Conservation (phyloP, 2,329 filamentous ascomycete genomes). For the Trichoderma pleuroti region DNA sequence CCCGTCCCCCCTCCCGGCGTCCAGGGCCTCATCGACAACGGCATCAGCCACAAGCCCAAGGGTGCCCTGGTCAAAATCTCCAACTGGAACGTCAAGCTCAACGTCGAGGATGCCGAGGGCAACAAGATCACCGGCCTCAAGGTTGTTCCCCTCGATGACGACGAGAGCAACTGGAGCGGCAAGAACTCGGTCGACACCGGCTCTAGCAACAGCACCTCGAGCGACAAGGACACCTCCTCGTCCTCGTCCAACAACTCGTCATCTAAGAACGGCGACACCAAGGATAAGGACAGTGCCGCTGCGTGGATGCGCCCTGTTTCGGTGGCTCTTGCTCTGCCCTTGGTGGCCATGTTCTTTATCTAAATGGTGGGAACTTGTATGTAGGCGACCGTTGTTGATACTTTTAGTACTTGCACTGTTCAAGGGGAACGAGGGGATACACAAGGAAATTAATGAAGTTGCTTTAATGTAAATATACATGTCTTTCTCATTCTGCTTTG, state of each 20-base stretch:
- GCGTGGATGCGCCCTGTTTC: constrained; percentile 30
- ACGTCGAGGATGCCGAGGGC: constrained; percentile 41
- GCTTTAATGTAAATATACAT: constrained; percentile 20
- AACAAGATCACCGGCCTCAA: constrained; percentile 43
- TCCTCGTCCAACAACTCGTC: not conserved
- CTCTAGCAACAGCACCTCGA: constrained; percentile 20
- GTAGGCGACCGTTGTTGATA: not conserved
- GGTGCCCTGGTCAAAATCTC: constrained; percentile 68
- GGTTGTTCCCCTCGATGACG: constrained; percentile 44
- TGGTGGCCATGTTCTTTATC: constrained; percentile 35
- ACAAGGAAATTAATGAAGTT: constrained; percentile 13
- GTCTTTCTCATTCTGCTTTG: constrained; percentile 18
- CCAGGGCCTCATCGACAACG: constrained; percentile 70
- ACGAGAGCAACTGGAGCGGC: constrained; percentile 45
- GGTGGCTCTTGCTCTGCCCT: constrained; percentile 33
- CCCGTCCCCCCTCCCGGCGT: constrained; percentile 65
- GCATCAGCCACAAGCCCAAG: constrained; percentile 60
- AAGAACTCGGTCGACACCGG: constrained; percentile 39
- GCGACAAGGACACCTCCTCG: not conserved
- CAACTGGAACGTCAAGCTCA: constrained; percentile 54
- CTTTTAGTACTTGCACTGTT: constrained; percentile 8
- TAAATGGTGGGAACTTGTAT: constrained; percentile 22
- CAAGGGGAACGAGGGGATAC: not conserved
- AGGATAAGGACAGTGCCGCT: constrained; percentile 29
- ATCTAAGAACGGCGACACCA: constrained; percentile 15